These are phyloP conservation scores for Vaccinium macrocarpon DNA, from an alignment of 148 eudicot species.

Conservation along the genomic window DNA sequence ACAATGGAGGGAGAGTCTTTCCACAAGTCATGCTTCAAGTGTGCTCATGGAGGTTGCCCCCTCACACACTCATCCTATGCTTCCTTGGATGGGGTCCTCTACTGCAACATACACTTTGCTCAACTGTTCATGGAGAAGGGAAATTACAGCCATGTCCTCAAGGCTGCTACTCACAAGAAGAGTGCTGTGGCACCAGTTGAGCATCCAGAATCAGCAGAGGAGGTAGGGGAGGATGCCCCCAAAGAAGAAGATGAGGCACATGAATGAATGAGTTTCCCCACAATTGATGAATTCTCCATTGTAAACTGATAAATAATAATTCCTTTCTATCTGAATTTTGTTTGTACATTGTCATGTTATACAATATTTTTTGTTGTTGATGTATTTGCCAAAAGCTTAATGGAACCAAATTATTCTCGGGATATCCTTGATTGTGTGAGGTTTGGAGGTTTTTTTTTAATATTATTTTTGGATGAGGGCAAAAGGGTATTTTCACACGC, in stretches of 20 bases:
- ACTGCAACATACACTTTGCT: conserved; percentile 83
- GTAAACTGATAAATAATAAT: not conserved
- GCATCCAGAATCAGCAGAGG: conserved; percentile 14
- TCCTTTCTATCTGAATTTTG: not conserved
- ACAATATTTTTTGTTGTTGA: not conserved
- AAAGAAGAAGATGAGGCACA: conserved; percentile 9
- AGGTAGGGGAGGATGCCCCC: not conserved
- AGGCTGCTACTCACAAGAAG: conserved; percentile 58
- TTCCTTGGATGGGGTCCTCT: conserved; percentile 80
- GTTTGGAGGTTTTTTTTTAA: not conserved
- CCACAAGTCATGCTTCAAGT: conserved; percentile 92
- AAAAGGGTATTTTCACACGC: too few relatives aligned
- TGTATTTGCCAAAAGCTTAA: not conserved
- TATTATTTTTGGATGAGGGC: too few relatives aligned
- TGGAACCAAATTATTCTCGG: not conserved
- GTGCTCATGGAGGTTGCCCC: conserved; percentile 90
- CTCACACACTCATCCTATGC: conserved; percentile 95
- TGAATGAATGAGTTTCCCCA: not conserved
- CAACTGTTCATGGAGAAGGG: conserved; percentile 98
- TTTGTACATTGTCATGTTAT: not conserved
- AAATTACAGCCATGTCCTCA: conserved; percentile 61
- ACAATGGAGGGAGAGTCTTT: conserved; percentile 87
- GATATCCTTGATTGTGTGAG: not conserved
- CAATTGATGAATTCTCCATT: not conserved
- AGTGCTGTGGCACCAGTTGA: conserved; percentile 21